Conservation (phyloP, 2,329 filamentous ascomycete genomes). For the Beauveria australis region DNA sequence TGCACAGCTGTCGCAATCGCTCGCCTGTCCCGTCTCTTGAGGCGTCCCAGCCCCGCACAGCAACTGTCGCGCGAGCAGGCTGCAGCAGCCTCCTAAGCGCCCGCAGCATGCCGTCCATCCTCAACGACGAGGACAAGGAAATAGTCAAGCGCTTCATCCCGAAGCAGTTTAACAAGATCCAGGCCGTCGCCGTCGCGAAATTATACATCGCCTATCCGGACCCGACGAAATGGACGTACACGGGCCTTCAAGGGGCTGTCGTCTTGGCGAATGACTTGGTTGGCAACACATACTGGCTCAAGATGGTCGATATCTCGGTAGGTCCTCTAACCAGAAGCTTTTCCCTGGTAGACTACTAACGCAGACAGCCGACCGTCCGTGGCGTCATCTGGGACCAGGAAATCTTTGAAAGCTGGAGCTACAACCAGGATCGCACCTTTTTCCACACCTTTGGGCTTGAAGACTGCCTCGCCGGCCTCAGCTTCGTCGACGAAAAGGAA, state of each 20-base stretch:
- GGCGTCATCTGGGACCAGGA: conserved; percentile 97
- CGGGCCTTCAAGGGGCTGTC: conserved; percentile 82
- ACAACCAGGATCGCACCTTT: conserved; percentile 95
- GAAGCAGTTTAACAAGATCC: conserved; percentile 94
- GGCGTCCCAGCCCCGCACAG: conserved; percentile 2
- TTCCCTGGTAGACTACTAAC: background rate
- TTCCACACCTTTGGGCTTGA: conserved; percentile 97
- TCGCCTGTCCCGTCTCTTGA: background rate
- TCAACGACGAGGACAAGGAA: conserved; percentile 91
- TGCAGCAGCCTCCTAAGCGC: background rate
- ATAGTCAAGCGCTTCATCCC: conserved; percentile 91
- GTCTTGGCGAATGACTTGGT: conserved; percentile 91
- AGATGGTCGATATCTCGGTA: conserved; percentile 94
- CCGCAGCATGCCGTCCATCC: conserved; percentile 52
- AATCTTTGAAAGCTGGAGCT: conserved; percentile 88
- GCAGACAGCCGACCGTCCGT: conserved; percentile 57
- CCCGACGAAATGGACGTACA: conserved; percentile 82
- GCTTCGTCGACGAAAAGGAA: conserved; percentile 95
- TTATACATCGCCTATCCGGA: conserved; percentile 91
- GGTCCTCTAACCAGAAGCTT: background rate
- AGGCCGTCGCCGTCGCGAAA: conserved; percentile 85
- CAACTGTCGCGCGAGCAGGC: conserved; percentile 8
- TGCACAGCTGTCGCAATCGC: background rate
- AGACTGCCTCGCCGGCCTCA: conserved; percentile 80
- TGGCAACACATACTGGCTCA: conserved; percentile 94